These are phyloP conservation scores for Tolypocladium sp. DNA, from an alignment of 2,329 filamentous ascomycete species.

Conservation along the genomic window DNA sequence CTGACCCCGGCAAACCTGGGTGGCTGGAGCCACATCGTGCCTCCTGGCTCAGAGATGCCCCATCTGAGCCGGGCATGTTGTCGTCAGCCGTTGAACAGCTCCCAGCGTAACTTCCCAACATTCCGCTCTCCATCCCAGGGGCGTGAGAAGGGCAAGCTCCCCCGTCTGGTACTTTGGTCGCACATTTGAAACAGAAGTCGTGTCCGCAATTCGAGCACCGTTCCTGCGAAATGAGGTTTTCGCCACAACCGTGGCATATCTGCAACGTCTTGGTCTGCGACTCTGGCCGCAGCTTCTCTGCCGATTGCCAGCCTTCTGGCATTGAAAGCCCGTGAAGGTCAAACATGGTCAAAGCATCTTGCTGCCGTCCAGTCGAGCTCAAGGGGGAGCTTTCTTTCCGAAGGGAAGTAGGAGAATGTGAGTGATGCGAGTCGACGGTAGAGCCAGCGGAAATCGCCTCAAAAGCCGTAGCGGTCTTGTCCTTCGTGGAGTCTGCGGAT, in stretches of 20 bases:
- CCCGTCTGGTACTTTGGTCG: conserved; percentile 19
- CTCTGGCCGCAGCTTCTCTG: conserved; percentile 17
- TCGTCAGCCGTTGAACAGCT: not conserved
- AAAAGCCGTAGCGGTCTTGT: not conserved
- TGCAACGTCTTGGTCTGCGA: conserved; percentile 17
- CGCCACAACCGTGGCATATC: conserved; percentile 42
- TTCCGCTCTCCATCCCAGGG: not conserved
- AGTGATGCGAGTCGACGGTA: not conserved
- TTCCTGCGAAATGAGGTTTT: conserved; percentile 24
- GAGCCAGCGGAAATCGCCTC: not conserved
- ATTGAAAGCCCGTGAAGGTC: conserved; percentile 34
- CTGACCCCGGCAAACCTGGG: not conserved
- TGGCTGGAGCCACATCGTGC: not conserved
- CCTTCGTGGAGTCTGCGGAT: not conserved
- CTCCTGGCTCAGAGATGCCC: not conserved
- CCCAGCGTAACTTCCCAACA: not conserved
- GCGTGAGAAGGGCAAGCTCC: not conserved
- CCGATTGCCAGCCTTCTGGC: conserved; percentile 36
- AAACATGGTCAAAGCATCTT: conserved; percentile 38
- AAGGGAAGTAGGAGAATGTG: not conserved
- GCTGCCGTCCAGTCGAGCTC: conserved; percentile 24
- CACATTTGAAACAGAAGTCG: conserved; percentile 38
- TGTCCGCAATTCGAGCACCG: conserved; percentile 42
- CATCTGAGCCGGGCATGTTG: not conserved
- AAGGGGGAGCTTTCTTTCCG: conserved; percentile 9